Conservation (phyloP, 331 rosid genomes). For the Cydonia oblonga region DNA sequence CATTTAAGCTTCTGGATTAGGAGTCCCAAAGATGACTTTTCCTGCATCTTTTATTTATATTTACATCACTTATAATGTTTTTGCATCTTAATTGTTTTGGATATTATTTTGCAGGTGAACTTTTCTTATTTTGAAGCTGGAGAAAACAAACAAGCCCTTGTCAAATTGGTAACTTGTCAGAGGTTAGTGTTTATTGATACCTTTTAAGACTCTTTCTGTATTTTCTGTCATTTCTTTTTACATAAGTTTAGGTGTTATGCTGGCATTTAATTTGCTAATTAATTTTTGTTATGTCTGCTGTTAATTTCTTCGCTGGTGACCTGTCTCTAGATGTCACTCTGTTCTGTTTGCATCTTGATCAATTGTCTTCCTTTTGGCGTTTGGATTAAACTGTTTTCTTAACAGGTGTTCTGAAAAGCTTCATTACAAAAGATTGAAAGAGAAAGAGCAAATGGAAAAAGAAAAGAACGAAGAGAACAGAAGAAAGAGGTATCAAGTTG, state of each 20-base stretch:
- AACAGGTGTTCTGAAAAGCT: conserved; percentile 75
- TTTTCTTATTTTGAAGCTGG: conserved; percentile 88
- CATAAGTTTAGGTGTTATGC: not conserved
- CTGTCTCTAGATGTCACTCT: not conserved
- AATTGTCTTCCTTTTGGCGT: not conserved
- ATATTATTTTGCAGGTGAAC: conserved; percentile 50
- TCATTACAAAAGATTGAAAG: conserved; percentile 71
- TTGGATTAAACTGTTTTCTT: conserved; percentile 3
- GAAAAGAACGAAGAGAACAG: conserved; percentile 35
- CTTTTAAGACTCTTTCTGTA: not conserved
- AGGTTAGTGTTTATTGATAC: conserved; percentile 27
- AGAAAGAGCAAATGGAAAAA: conserved; percentile 56
- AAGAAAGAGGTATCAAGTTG: conserved; percentile 54
- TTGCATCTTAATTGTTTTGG: not conserved
- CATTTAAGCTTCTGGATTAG: not conserved
- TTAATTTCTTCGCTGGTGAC: not conserved
- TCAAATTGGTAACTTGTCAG: conserved; percentile 81
- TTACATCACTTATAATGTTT: not conserved
- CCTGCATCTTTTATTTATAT: not conserved
- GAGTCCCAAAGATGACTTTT: not conserved
- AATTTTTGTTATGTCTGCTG: not conserved
- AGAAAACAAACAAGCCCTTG: conserved; percentile 87
- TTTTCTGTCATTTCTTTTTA: not conserved
- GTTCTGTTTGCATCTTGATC: not conserved
- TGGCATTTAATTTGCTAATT: not conserved